Percentiles rank a stretch among this genome's conserved stretches.
These are phyloP conservation scores for Coprinopsis marcescibilis DNA, from an alignment of 768 basidiomycete genomes.

Conservation along the genomic window DNA sequence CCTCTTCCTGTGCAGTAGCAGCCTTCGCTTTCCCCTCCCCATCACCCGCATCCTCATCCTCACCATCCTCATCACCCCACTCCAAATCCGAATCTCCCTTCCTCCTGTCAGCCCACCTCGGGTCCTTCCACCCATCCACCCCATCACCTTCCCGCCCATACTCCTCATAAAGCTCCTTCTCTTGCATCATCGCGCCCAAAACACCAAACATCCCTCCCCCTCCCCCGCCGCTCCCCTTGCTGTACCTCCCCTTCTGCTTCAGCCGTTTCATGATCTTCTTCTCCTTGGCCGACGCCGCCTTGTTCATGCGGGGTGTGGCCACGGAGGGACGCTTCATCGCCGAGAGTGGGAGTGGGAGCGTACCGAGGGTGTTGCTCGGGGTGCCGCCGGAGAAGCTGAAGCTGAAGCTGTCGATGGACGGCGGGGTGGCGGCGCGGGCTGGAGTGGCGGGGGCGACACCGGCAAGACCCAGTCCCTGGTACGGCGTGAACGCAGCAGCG, in stretches of 20 bases:
- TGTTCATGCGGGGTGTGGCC: conserved; percentile 23
- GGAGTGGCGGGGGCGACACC: neutral
- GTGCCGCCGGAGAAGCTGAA: conserved; percentile 24
- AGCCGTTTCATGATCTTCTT: conserved; percentile 14
- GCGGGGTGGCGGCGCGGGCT: neutral
- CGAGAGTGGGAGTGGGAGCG: conserved; percentile 2
- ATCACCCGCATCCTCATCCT: conserved; percentile 18
- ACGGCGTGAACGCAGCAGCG: conserved; percentile 8
- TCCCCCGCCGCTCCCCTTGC: conserved; percentile 9
- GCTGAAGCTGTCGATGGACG: conserved; percentile 18
- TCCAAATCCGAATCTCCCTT: conserved; percentile 67
- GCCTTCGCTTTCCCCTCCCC: conserved; percentile 17
- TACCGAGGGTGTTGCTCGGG: conserved; percentile 3
- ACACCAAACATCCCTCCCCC: conserved; percentile 32
- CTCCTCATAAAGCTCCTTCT: conserved; percentile 40
- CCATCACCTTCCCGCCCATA: conserved; percentile 26
- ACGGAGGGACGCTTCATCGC: conserved; percentile 18
- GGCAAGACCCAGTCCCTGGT: neutral
- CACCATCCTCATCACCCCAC: conserved; percentile 49
- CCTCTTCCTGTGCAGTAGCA: conserved; percentile 18
- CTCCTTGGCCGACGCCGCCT: conserved; percentile 21
- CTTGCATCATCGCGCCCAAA: conserved; percentile 51
- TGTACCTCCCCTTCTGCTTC: neutral
- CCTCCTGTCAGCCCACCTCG: conserved; percentile 46
- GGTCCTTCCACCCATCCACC: conserved; percentile 29